These are phyloP conservation scores for Noccaea bulbosa DNA, from an alignment of 345 rosid species.

Conservation along the genomic window DNA sequence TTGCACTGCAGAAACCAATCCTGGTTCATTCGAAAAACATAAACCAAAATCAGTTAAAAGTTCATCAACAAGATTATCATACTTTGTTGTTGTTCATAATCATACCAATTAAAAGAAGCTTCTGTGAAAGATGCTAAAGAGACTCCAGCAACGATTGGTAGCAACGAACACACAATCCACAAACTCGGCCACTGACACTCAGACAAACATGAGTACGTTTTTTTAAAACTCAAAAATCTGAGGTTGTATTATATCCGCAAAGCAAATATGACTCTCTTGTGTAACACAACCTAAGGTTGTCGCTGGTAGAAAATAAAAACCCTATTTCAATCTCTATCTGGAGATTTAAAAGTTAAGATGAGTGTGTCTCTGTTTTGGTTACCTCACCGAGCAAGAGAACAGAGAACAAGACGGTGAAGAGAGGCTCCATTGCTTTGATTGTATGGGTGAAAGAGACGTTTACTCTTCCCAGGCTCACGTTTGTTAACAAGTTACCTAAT, in stretches of 20 bases:
- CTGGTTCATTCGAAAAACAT: conserved; percentile 43
- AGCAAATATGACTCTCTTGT: neutral
- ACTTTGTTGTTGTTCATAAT: neutral
- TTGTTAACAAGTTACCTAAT: conserved; percentile 81
- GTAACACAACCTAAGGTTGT: too few species aligned
- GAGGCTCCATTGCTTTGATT: conserved; percentile 92
- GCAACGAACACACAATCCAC: conserved; percentile 62
- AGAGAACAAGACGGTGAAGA: conserved; percentile 81
- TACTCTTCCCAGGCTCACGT: conserved; percentile 75
- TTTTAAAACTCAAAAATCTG: too few species aligned
- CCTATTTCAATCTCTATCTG: neutral
- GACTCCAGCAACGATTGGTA: conserved; percentile 86
- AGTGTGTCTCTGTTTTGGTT: conserved; percentile 4
- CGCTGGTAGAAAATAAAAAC: neutral
- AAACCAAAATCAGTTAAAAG: conserved; percentile 7
- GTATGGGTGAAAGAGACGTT: conserved; percentile 94
- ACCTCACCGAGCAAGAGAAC: conserved; percentile 73
- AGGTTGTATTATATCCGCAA: too few species aligned
- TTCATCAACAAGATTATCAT: neutral
- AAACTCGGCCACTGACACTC: conserved; percentile 62
- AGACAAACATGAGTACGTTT: too few species aligned
- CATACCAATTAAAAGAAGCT: conserved; percentile 81
- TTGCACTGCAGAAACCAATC: conserved; percentile 85
- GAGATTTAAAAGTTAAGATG: neutral
- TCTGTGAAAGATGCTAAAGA: conserved; percentile 84